Evolutionary conservation across 2,329 filamentous ascomycete genomes (phyloP).

Genomic region (Penicillium hesseltinei): DNA sequence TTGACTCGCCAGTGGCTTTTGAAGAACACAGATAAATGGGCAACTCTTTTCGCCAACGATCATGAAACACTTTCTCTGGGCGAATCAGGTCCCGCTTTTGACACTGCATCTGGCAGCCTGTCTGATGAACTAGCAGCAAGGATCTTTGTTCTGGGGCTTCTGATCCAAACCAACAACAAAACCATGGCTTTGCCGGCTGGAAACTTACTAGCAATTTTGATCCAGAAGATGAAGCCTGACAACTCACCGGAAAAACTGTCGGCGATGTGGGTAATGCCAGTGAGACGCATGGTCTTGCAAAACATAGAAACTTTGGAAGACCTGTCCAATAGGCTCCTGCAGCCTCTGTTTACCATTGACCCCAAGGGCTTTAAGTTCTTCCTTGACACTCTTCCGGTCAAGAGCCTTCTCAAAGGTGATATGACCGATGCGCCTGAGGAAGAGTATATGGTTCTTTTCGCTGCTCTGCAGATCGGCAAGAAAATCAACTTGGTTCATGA

Average conservation of each 20-base stretch:
- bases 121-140: conserved; percentile 27
- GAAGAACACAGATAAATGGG: conserved; percentile 33
- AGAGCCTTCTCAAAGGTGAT: conserved; percentile 49
- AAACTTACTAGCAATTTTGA: conserved; percentile 27
- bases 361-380: conserved; percentile 46
- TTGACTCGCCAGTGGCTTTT: conserved; percentile 35
- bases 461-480: conserved; percentile 69
- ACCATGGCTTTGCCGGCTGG: conserved; percentile 33
- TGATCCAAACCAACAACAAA: conserved; percentile 32
- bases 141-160: conserved; percentile 33
- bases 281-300: conserved; percentile 37
- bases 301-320: conserved; percentile 37
- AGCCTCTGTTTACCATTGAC: conserved; percentile 36
- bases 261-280: conserved; percentile 38
- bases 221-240: conserved; percentile 29
- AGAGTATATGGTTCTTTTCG: conserved; percentile 61
- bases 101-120: conserved; percentile 6
- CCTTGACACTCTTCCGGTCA: conserved; percentile 56
- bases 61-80: conserved; percentile 32
- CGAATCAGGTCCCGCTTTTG: conserved; percentile 15
- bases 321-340: conserved; percentile 38
- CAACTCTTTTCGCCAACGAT: conserved; percentile 32
- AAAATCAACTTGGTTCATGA: conserved; percentile 68
- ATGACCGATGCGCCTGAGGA: conserved; percentile 50
- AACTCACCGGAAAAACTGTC: conserved; percentile 13